phyloP scores from a whole-genome alignment of 73 alveolate genomes.

The Breviolum minutum region DNA sequence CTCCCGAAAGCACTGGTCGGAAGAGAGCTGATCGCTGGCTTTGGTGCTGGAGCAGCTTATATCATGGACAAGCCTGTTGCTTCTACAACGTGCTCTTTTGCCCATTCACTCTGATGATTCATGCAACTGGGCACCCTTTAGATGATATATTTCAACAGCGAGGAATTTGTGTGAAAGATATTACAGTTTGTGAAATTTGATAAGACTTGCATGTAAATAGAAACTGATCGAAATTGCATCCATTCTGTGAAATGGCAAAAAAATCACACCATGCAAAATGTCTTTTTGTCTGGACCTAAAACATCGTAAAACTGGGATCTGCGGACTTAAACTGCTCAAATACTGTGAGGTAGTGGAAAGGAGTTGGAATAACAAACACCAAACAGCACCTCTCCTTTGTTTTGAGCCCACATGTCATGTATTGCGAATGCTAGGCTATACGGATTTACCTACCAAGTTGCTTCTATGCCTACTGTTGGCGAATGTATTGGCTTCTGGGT shows the following conservation, averaged over 20 bases:
- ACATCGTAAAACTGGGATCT: background rate
- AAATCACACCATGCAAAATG: no score
- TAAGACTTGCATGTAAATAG: no score
- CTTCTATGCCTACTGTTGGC: slow-evolving; percentile 58
- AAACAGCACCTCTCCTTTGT: background rate
- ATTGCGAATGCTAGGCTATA: background rate
- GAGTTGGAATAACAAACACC: no score
- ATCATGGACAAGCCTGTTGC: slow-evolving; percentile 76
- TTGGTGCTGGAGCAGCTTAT: slow-evolving; percentile 85
- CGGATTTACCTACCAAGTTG: slow-evolving; percentile 70
- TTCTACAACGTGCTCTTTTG: slow-evolving; percentile 67
- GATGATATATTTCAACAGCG: background rate
- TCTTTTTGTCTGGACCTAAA: background rate
- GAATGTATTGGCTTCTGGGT: slow-evolving; percentile 50
- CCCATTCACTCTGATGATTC: slow-evolving; percentile 33
- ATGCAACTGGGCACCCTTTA: slow-evolving; percentile 1
- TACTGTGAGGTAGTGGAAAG: no score
- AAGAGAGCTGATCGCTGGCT: slow-evolving; percentile 86
- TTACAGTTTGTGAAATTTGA: no score
- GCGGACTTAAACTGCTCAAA: background rate
- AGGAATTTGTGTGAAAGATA: background rate
- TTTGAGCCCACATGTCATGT: background rate
- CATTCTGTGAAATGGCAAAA: no score
- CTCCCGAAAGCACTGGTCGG: slow-evolving; percentile 67
- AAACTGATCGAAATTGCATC: no score